Percentiles rank a stretch among this genome's conserved stretches.
Conservation (phyloP, 352 stramenopile species). For the Phytophthora ramorum region DNA sequence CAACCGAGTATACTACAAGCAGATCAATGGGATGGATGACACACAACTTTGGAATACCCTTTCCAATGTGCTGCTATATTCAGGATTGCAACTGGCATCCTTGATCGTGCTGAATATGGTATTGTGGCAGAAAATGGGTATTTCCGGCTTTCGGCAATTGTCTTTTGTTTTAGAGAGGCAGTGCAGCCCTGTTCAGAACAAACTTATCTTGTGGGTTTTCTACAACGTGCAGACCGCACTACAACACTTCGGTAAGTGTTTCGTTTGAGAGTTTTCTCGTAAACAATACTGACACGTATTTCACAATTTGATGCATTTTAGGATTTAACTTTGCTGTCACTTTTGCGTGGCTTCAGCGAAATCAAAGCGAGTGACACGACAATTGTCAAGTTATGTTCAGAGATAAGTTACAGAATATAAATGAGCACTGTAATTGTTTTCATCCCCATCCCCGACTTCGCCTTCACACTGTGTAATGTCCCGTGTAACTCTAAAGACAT, state of each 20-base stretch:
- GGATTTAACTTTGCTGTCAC: conserved; percentile 18
- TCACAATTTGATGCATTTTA: background rate
- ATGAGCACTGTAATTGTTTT: no score
- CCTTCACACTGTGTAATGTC: no score
- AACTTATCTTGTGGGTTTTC: conserved; percentile 30
- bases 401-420: no score
- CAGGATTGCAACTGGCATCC: conserved; percentile 9
- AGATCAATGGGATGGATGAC: conserved; percentile 12
- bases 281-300: background rate
- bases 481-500: background rate
- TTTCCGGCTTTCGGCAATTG: conserved; percentile 14
- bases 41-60: conserved; percentile 2
- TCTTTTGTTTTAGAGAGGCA: conserved; percentile 24
- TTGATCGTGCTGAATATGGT: conserved; percentile 10
- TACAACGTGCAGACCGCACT: conserved; percentile 31
- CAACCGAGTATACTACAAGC: conserved; percentile 35
- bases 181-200: background rate
- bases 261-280: background rate
- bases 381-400: no score
- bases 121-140: background rate
- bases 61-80: conserved; percentile 12
- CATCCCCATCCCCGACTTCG: no score
- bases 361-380: no score
- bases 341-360: conserved; percentile 14
- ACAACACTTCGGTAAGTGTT: conserved; percentile 26